Percentiles rank a stretch among this genome's conserved stretches.
phyloP scores from a whole-genome alignment of 169 alveolate genomes.

The Eimeria necatrix region DNA sequence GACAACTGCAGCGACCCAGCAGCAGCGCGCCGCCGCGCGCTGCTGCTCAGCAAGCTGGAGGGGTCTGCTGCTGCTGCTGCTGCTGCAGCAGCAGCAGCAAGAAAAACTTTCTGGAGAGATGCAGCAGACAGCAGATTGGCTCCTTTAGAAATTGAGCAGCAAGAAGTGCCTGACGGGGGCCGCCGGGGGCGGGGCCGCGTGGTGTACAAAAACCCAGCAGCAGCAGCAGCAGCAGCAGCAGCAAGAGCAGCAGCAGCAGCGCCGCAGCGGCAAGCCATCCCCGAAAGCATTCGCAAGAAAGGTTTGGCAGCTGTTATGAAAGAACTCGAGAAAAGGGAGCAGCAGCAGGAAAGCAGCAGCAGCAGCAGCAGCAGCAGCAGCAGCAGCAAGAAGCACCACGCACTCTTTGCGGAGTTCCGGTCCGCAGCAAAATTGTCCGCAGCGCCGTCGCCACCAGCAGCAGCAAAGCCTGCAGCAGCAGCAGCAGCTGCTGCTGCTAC shows the following conservation, averaged over 20 bases:
- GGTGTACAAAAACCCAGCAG: constrained; percentile 16
- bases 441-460: not conserved
- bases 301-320: constrained; percentile 53
- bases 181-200: constrained; percentile 20
- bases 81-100: not conserved
- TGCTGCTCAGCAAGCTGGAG: not conserved
- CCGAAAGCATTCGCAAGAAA: constrained; percentile 41
- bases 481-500: not conserved
- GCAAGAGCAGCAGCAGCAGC: not conserved
- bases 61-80: constrained; percentile 7
- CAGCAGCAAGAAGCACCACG: constrained; percentile 22
- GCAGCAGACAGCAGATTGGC: not conserved
- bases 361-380: constrained; percentile 39
- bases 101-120: not conserved
- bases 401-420: constrained; percentile 37
- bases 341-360: constrained; percentile 37
- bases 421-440: not conserved
- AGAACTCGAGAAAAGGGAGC: constrained; percentile 48
- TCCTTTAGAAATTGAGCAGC: constrained; percentile 1
- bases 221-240: not conserved
- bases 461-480: not conserved
- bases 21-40: constrained; percentile 2
- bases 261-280: not conserved
- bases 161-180: constrained; percentile 10
- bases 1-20: constrained; percentile 59